These are phyloP conservation scores for Haematococcus sp. DNA, from an alignment of 139 green algal species.

Conservation along the genomic window DNA sequence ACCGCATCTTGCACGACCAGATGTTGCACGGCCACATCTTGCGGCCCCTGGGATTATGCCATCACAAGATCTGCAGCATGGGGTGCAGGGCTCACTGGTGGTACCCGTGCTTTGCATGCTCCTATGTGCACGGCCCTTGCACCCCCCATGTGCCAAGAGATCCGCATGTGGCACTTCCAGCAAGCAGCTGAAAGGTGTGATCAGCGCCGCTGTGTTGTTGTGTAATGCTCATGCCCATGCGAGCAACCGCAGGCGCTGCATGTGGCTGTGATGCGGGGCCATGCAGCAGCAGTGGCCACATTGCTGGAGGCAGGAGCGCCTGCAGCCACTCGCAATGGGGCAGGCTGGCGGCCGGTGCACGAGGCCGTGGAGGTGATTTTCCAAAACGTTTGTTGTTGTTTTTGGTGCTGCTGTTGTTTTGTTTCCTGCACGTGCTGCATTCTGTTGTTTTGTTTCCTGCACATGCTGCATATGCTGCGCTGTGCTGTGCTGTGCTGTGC, in stretches of 20 bases:
- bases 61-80: too few relatives aligned
- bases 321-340: conserved; percentile 25
- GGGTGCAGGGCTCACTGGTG: too few relatives aligned
- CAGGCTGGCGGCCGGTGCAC: conserved; percentile 64
- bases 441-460: neutral
- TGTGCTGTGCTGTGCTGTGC: neutral
- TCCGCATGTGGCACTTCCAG: too few relatives aligned
- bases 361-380: conserved; percentile 58
- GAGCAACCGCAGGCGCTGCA: conserved; percentile 57
- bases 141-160: too few relatives aligned
- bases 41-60: too few relatives aligned
- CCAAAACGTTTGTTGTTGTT: conserved; percentile 12
- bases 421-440: conserved; percentile 18
- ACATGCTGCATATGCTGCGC: neutral
- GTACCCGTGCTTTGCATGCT: too few relatives aligned
- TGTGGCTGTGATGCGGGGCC: conserved; percentile 52
- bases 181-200: too few relatives aligned
- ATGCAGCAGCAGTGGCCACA: conserved; percentile 18
- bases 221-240: too few relatives aligned
- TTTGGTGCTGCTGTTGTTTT: conserved; percentile 17
- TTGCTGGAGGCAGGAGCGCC: conserved; percentile 52
- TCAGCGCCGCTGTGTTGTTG: too few relatives aligned
- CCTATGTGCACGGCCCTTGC: too few relatives aligned
- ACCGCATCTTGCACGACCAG: too few relatives aligned
- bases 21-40: too few relatives aligned